Conservation (phyloP, 2,329 filamentous ascomycete species). For the Aspergillus fischeri region DNA sequence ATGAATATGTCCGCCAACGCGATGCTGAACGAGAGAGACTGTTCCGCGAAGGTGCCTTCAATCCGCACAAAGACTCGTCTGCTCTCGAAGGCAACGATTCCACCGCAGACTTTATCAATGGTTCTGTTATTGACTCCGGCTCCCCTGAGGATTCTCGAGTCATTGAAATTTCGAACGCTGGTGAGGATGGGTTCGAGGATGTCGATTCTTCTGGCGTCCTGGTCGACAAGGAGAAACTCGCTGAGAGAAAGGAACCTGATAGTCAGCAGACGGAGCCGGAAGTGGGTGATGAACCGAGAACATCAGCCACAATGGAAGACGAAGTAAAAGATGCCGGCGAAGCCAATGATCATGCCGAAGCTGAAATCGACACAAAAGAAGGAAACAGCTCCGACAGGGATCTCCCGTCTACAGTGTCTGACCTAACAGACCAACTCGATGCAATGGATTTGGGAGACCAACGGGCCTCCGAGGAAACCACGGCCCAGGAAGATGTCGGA, state of each 20-base stretch:
- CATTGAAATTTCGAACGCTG: constrained; percentile 73
- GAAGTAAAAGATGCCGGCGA: constrained; percentile 58
- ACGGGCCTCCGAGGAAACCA: constrained; percentile 44
- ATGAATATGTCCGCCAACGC: constrained; percentile 75
- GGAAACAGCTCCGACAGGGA: constrained; percentile 19
- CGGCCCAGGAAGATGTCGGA: background rate
- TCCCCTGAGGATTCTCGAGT: constrained; percentile 64
- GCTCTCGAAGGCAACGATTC: constrained; percentile 55
- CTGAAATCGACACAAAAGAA: constrained; percentile 10
- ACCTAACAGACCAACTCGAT: constrained; percentile 52
- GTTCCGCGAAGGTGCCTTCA: constrained; percentile 70
- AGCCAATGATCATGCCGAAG: constrained; percentile 66
- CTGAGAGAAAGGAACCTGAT: constrained; percentile 51
- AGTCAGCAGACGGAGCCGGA: constrained; percentile 22
- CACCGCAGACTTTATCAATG: constrained; percentile 41
- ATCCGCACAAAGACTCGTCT: constrained; percentile 44
- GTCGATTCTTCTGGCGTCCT: constrained; percentile 67
- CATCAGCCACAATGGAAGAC: constrained; percentile 3
- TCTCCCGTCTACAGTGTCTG: constrained; percentile 49
- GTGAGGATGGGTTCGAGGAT: constrained; percentile 91
- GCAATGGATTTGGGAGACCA: constrained; percentile 59
- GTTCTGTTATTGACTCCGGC: constrained; percentile 38
- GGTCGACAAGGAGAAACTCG: constrained; percentile 67
- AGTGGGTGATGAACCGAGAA: constrained; percentile 14
- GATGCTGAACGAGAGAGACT: constrained; percentile 78